Base-by-base conservation (phyloP, 148 eudicot species). In the Polygonum maritimum region DNA sequence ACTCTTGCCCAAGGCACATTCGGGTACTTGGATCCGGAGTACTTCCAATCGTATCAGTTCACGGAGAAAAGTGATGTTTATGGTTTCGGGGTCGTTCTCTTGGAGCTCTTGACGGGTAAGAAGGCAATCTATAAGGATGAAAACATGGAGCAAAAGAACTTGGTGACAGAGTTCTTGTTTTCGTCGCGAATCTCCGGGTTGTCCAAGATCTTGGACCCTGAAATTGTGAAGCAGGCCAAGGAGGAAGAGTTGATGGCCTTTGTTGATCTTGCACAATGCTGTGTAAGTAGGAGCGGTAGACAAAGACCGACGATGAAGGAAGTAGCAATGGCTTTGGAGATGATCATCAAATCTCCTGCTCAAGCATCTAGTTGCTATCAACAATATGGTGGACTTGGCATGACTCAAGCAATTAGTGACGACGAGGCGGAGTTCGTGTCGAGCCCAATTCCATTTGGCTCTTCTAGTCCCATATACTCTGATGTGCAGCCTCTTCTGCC, bases 21-120 rank as follows among this genome's bases (percentile, higher is more conserved):
- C 6, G 57, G 57, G 57, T 51, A 51, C 19, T 51, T 51, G 57
- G 57, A 51, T 15, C 57, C 57, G 19, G 57, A 51, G 70, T 84
- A 84, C 74, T 81, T 84, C 7, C 81, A 74, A 18, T 78, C 82
- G 31, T 76, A 77, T 51, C 81, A 84, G 36, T 81, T 81, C 21
- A 84, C 82, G 11, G 78, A 81, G 2, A 84, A 84, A 60, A 81
- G 86, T 21, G 86, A 84, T 69, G 82, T 79, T 19, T 84, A 84
- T 77, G 76, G 86, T 8, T 84, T 84, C 41, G 84, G 84, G 7
- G 86, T 81, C 0, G 86, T 69, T n/a, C 41, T 69, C 7, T 69
- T 69, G 22, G 72, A 69, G 72, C 8, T 69, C 5, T 14, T 69
- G 3, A 69, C 72, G 2, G n/a, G 22, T 9, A 69, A 69, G 47